Percentiles rank a stretch among this genome's conserved stretches.
These are phyloP conservation scores for Suhomyces kunorum DNA, from an alignment of 1,139 yeast genomes.

Conservation along the genomic window DNA sequence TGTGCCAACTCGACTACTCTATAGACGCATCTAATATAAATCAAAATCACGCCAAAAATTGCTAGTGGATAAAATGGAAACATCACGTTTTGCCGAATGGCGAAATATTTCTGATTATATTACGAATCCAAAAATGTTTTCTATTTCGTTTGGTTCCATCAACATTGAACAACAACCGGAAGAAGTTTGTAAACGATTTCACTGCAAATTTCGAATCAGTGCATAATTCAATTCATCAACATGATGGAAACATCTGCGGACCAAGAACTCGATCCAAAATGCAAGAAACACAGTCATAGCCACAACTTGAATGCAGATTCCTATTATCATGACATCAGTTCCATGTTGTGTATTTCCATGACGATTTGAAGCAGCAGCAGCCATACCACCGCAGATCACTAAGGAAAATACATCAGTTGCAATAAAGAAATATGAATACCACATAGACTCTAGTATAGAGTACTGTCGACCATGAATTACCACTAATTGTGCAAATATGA, in stretches of 20 bases:
- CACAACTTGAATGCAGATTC: conserved; percentile 74
- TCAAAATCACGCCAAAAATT: conserved; percentile 53
- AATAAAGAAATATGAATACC: conserved; percentile 70
- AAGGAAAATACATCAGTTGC: conserved; percentile 68
- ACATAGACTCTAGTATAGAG: conserved; percentile 69
- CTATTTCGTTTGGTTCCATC: conserved; percentile 27
- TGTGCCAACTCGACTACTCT: conserved; percentile 76
- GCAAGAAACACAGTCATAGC: conserved; percentile 66
- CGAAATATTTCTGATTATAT: conserved; percentile 42
- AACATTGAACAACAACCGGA: conserved; percentile 33
- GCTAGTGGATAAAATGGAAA: conserved; percentile 54
- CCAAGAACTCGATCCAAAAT: conserved; percentile 57
- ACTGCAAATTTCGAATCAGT: conserved; percentile 26
- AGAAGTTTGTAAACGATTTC: conserved; percentile 28
- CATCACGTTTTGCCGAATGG: conserved; percentile 40
- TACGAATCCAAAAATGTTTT: conserved; percentile 27
- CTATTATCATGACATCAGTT: conserved; percentile 76
- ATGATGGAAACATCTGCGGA: conserved; percentile 43
- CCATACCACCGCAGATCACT: conserved; percentile 75
- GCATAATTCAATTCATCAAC: conserved; percentile 16
- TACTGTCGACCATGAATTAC: conserved; percentile 65
- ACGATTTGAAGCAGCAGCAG: conserved; percentile 47
- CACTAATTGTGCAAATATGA: conserved; percentile 69
- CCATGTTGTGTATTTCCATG: conserved; percentile 49
- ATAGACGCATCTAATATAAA: conserved; percentile 75